Evolutionary conservation across 306 rosid species (phyloP).

Genomic region (Vigna trinervia): DNA sequence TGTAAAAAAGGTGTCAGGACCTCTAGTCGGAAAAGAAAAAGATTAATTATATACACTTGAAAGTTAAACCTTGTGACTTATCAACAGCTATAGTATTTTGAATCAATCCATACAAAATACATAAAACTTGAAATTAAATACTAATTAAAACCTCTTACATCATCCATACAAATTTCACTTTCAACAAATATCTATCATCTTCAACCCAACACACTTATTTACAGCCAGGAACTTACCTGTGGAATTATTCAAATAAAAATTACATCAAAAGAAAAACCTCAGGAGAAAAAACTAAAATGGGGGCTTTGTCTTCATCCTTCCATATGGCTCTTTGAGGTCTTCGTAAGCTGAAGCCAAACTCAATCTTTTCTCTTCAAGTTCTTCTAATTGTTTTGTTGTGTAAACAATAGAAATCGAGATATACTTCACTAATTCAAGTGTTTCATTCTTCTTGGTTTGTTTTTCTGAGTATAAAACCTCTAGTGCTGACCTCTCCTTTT

Average conservation of each 20-base stretch:
- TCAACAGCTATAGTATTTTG: too few species aligned
- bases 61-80: neutral
- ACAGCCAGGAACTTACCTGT: neutral
- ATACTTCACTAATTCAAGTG: neutral
- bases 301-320: neutral
- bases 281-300: neutral
- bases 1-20: too few species aligned
- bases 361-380: neutral
- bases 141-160: too few species aligned
- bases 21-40: too few species aligned
- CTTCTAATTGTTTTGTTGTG: neutral
- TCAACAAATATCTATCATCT: neutral
- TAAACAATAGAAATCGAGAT: neutral
- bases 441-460: neutral
- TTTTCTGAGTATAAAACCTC: neutral
- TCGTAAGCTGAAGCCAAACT: neutral
- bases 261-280: too few species aligned
- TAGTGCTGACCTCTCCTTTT: neutral
- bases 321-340: neutral
- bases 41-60: too few species aligned
- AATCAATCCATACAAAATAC: too few species aligned
- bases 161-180: neutral
- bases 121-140: too few species aligned
- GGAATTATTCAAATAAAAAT: neutral
- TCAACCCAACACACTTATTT: neutral